Percentiles rank a stretch among this genome's conserved stretches.
Conservation (phyloP, 2,329 filamentous ascomycete genomes). For the Pyrenophora seminiperda region DNA sequence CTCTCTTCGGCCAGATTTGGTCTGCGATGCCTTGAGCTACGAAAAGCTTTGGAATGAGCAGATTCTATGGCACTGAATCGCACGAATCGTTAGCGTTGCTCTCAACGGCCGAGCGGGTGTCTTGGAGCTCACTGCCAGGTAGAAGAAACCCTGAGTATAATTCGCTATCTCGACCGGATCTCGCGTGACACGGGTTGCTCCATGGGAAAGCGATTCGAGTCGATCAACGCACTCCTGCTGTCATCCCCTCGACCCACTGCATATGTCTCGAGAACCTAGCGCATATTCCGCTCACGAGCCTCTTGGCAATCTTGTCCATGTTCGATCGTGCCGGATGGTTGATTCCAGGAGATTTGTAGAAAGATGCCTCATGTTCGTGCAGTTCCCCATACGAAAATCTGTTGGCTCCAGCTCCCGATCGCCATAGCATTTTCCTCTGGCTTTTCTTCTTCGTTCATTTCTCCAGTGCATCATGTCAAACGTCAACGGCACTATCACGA, state of each 20-base stretch:
- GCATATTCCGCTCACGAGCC: constrained; percentile 3
- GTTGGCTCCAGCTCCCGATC: neutral
- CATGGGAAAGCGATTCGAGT: constrained; percentile 1
- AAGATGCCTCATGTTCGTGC: neutral
- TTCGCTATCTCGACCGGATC: neutral
- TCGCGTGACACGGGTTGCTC: neutral
- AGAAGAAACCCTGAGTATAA: too few relatives aligned
- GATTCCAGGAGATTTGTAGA: neutral
- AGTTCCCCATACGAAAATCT: neutral
- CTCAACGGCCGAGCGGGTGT: too few relatives aligned
- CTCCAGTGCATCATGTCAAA: constrained; percentile 15
- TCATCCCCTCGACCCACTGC: constrained; percentile 1
- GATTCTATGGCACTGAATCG: too few relatives aligned
- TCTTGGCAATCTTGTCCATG: neutral
- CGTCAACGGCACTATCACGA: constrained; percentile 14
- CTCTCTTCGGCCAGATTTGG: too few relatives aligned
- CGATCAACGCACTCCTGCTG: constrained; percentile 2
- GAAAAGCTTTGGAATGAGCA: too few relatives aligned
- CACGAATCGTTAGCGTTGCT: too few relatives aligned
- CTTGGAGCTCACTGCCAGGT: too few relatives aligned
- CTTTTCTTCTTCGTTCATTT: neutral
- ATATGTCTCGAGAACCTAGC: constrained; percentile 3
- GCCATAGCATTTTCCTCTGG: neutral
- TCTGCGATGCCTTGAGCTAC: too few relatives aligned
- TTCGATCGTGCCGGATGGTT: neutral